A percentile compares a stretch with the other conserved stretches of the same genome.
Evolutionary conservation across 208 protist genomes (phyloP).

Genomic region (Trypanosoma vivax): DNA sequence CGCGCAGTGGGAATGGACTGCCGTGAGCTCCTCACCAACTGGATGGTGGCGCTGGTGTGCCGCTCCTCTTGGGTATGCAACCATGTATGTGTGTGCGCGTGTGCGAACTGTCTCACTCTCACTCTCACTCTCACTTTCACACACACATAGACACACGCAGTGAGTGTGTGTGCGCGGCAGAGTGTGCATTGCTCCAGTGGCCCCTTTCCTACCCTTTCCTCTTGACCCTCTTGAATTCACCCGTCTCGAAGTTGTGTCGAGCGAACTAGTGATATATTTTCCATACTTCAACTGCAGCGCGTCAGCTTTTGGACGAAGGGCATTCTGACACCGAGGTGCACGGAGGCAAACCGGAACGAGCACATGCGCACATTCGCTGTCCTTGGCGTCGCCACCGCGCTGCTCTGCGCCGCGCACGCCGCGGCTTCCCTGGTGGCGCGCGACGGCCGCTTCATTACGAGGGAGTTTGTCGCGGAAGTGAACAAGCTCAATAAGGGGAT

Average conservation of each 20-base stretch:
- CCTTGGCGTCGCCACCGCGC: slow-evolving; percentile 12
- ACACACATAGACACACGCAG: not conserved
- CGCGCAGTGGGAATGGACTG: not conserved
- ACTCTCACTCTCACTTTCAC: not conserved
- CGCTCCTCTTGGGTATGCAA: not conserved
- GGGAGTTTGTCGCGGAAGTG: slow-evolving; percentile 24
- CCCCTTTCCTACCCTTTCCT: no score
- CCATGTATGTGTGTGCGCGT: not conserved
- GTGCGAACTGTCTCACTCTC: not conserved
- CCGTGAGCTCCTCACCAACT: not conserved
- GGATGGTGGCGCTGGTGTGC: not conserved
- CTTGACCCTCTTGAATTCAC: no score
- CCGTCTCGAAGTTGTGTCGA: no score
- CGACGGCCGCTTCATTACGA: slow-evolving; percentile 14
- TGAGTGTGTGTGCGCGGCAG: not conserved
- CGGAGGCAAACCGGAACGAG: no score
- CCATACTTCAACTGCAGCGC: no score
- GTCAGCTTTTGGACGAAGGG: no score
- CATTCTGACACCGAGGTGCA: no score
- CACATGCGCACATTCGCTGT: slow-evolving; percentile 10
- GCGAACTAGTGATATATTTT: no score
- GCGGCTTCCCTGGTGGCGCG: slow-evolving; percentile 16
- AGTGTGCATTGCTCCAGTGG: not conserved
- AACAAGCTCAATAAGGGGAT: slow-evolving; percentile 39
- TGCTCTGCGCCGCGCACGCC: slow-evolving; percentile 23